phyloP scores from a whole-genome alignment of 306 rosid genomes.

The Morella rubra region DNA sequence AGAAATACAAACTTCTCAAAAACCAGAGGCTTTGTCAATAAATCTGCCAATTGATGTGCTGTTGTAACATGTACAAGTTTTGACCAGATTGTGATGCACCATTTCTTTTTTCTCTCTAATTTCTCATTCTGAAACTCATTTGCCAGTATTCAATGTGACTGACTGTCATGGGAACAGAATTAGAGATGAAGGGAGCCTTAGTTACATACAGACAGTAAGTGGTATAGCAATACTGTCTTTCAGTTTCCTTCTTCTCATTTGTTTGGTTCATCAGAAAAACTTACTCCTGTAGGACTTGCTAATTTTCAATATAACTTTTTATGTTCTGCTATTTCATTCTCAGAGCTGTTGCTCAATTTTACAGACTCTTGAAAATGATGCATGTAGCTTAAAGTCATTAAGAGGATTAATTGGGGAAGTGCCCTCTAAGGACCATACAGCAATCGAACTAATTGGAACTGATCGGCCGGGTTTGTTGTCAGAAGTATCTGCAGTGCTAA shows the following conservation, averaged over 20 bases:
- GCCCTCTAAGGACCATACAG: conserved; percentile 86
- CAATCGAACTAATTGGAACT: conserved; percentile 82
- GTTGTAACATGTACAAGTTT: too few species aligned
- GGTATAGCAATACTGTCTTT: neutral
- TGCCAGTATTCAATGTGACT: conserved; percentile 9
- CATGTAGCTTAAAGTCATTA: conserved; percentile 57
- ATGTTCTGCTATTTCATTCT: neutral
- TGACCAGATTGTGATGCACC: too few species aligned
- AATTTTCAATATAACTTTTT: neutral
- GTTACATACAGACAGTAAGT: conserved; percentile 3
- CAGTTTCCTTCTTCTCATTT: neutral
- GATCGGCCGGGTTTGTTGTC: conserved; percentile 95
- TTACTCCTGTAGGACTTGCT: too few species aligned
- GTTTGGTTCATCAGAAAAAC: neutral
- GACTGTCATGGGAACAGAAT: conserved; percentile 11
- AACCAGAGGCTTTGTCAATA: too few species aligned
- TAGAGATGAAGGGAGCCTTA: neutral
- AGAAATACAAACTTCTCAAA: too few species aligned
- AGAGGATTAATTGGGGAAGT: conserved; percentile 81
- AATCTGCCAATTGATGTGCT: too few species aligned
- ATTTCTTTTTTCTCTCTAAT: neutral
- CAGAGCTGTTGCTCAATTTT: conserved; percentile 18
- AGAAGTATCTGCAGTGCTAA: conserved; percentile 88
- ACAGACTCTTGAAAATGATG: conserved; percentile 82
- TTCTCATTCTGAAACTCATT: neutral